phyloP scores from a whole-genome alignment of 2,329 filamentous ascomycete species.

The Xylariales sp. region DNA sequence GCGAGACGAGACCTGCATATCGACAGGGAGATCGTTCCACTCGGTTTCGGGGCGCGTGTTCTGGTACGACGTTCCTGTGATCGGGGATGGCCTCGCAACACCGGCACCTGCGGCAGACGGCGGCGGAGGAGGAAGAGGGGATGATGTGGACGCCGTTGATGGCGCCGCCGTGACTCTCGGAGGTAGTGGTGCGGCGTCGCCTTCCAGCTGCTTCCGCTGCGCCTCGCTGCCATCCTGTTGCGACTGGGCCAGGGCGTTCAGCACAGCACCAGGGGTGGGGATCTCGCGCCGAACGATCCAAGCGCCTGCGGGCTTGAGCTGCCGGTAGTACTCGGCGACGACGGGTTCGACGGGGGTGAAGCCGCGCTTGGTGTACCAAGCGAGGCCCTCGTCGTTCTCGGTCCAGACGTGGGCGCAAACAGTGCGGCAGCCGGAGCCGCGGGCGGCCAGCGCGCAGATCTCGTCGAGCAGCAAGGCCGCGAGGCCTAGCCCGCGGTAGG shows the following conservation, averaged over 20 bases:
- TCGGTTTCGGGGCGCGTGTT: conserved; percentile 55
- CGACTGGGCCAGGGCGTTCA: conserved; percentile 2
- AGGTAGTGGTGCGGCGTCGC: conserved; percentile 2
- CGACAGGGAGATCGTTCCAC: conserved; percentile 62
- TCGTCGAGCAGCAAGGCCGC: conserved; percentile 53
- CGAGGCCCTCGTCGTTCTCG: conserved; percentile 57
- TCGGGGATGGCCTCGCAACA: conserved; percentile 22
- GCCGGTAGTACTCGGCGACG: conserved; percentile 57
- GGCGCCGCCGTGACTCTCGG: no score
- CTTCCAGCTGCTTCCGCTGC: conserved; percentile 4
- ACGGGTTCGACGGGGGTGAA: conserved; percentile 43
- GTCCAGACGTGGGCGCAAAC: conserved; percentile 68
- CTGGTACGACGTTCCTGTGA: conserved; percentile 48
- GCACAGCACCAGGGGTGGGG: conserved; percentile 18
- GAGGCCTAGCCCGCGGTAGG: conserved; percentile 57
- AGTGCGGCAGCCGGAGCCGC: conserved; percentile 29
- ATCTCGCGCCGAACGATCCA: conserved; percentile 52
- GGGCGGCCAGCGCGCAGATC: conserved; percentile 38
- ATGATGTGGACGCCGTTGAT: conserved; percentile 10
- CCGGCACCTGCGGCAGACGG: conserved; percentile 3
- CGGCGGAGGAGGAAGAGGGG: no score
- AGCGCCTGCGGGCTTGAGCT: conserved; percentile 56
- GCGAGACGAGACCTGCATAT: conserved; percentile 40
- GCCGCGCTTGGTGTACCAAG: conserved; percentile 57
- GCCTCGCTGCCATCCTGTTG: background rate